These are phyloP conservation scores for Anthostomella pinea DNA, from an alignment of 2,329 filamentous ascomycete species.

Conservation along the genomic window DNA sequence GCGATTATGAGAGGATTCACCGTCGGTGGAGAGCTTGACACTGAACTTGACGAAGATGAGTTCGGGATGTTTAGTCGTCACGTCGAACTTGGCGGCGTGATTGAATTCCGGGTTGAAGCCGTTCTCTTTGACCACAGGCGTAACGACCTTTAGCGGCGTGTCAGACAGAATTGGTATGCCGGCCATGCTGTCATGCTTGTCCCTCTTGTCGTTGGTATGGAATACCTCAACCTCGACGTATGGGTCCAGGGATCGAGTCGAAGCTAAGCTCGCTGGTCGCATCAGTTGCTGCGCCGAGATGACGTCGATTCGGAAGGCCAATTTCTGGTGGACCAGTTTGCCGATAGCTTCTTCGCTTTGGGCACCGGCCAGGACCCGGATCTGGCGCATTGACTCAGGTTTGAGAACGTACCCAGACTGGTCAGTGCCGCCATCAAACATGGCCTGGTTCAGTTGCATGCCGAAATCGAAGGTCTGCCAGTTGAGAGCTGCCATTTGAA, in stretches of 20 bases:
- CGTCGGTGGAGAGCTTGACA: conserved; percentile 81
- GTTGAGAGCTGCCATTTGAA: conserved; percentile 96
- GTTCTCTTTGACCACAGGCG: conserved; percentile 78
- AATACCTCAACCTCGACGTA: conserved; percentile 96
- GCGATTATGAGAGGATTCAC: conserved; percentile 63
- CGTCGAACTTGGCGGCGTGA: conserved; percentile 71
- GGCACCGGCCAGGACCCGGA: conserved; percentile 56
- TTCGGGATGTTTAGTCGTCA: conserved; percentile 92
- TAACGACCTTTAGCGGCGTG: conserved; percentile 73
- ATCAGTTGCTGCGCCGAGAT: conserved; percentile 95
- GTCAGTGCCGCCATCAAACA: conserved; percentile 90
- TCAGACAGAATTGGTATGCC: conserved; percentile 44
- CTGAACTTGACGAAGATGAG: conserved; percentile 92
- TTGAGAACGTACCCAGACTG: conserved; percentile 91
- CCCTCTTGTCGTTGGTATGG: conserved; percentile 87
- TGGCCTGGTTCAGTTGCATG: conserved; percentile 95
- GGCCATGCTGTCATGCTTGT: conserved; percentile 74
- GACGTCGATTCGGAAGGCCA: conserved; percentile 82
- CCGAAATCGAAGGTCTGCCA: conserved; percentile 97
- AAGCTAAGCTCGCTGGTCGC: conserved; percentile 69
- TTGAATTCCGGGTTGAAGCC: conserved; percentile 92
- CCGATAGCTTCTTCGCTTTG: conserved; percentile 51
- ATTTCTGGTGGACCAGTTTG: conserved; percentile 75
- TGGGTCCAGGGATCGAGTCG: conserved; percentile 76
- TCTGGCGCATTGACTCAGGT: conserved; percentile 77